Percentiles rank a stretch among this genome's conserved stretches.
These are phyloP conservation scores for Puccinia triticina DNA, from an alignment of 1,284 basidiomycete genomes.

Conservation along the genomic window DNA sequence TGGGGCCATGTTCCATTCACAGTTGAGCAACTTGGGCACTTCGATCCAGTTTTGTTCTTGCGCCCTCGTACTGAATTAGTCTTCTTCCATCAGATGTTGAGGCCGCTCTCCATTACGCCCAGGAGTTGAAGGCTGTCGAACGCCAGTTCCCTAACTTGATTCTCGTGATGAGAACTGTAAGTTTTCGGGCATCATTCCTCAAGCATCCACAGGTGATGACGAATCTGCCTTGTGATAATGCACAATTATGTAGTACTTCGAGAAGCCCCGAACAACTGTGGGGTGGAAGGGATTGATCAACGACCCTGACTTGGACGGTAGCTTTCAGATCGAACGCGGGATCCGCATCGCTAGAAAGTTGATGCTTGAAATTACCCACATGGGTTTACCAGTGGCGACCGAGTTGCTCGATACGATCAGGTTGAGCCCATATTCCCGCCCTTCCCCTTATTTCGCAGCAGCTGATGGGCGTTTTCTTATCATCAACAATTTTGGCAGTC, in stretches of 20 bases:
- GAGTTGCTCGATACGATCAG: slow-evolving; percentile 76
- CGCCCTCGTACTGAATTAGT: background rate
- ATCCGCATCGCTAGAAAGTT: slow-evolving; percentile 82
- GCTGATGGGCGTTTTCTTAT: slow-evolving; percentile 61
- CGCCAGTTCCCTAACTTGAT: slow-evolving; percentile 75
- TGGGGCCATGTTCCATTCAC: slow-evolving; percentile 94
- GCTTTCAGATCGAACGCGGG: slow-evolving; percentile 96
- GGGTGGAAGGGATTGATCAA: slow-evolving; percentile 71
- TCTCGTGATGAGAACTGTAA: slow-evolving; percentile 90
- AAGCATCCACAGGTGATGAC: slow-evolving; percentile 65
- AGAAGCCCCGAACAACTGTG: slow-evolving; percentile 76
- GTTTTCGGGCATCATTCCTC: slow-evolving; percentile 70
- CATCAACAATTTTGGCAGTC: slow-evolving; percentile 53
- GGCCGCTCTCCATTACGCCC: slow-evolving; percentile 88
- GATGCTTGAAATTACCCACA: slow-evolving; percentile 81
- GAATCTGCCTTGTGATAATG: background rate
- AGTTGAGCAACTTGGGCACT: slow-evolving; percentile 43
- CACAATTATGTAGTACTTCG: slow-evolving; percentile 36
- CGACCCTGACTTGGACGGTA: slow-evolving; percentile 85
- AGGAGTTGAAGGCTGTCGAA: slow-evolving; percentile 69
- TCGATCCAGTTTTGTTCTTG: background rate
- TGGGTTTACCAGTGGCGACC: slow-evolving; percentile 88
- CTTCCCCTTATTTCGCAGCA: no score
- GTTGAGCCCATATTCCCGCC: no score
- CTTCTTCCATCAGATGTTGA: slow-evolving; percentile 63